Evolutionary conservation across 495 filamentous ascomycete species (phyloP).

Genomic region (Talaromyces ruber): DNA sequence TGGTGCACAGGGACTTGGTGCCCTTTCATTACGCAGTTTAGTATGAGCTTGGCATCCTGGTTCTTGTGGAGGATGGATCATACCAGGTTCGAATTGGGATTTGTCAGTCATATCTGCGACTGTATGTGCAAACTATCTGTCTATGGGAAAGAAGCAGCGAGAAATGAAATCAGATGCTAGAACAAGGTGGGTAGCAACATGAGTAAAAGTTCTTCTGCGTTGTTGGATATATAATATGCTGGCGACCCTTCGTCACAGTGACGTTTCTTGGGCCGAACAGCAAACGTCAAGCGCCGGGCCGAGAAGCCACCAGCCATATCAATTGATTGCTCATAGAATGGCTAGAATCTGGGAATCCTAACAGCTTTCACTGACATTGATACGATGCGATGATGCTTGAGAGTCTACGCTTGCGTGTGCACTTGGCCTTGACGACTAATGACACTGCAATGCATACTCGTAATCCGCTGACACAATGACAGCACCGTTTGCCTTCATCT

Average conservation of each 20-base stretch:
- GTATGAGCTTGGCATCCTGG: neutral
- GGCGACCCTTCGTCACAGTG: neutral
- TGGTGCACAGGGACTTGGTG: slow-evolving; percentile 61
- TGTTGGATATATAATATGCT: neutral
- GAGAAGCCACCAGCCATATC: neutral
- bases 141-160: neutral
- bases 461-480: too few relatives aligned
- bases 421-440: too few relatives aligned
- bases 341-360: neutral
- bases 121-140: neutral
- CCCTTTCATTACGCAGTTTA: slow-evolving; percentile 32
- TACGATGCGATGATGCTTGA: too few relatives aligned
- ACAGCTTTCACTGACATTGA: too few relatives aligned
- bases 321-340: neutral
- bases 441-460: too few relatives aligned
- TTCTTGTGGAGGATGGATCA: neutral
- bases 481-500: too few relatives aligned
- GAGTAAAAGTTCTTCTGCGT: neutral
- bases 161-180: neutral
- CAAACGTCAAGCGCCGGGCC: neutral
- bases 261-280: neutral
- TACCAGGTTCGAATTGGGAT: slow-evolving; percentile 7
- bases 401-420: too few relatives aligned
- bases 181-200: neutral
- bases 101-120: neutral